Evolutionary conservation across 805 yeast genomes (phyloP).

Genomic region (Komagataella kurtzmanii): DNA sequence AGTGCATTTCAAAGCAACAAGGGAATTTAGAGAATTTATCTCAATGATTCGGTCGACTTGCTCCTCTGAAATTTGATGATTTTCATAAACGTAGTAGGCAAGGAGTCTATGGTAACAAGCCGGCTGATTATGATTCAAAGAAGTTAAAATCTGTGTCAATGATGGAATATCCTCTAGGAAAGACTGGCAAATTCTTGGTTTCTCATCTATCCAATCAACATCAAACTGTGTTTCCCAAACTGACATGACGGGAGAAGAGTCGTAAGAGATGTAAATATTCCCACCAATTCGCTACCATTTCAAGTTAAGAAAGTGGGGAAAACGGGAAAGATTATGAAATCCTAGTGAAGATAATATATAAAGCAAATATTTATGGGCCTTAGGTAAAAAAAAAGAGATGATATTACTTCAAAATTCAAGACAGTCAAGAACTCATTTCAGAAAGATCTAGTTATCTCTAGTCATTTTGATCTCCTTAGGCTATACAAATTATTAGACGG

Average conservation of each 20-base stretch:
- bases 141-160: neutral
- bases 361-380: neutral
- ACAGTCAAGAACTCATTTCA: neutral
- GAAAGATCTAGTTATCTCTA: neutral
- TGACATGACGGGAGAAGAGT: neutral
- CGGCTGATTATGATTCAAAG: neutral
- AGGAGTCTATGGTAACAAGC: neutral
- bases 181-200: neutral
- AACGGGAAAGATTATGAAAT: no score
- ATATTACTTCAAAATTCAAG: no score
- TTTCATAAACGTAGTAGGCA: neutral
- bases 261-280: neutral
- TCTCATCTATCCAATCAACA: neutral
- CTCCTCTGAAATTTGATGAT: neutral
- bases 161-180: neutral
- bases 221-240: neutral
- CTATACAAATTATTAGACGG: neutral
- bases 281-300: neutral
- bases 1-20: neutral
- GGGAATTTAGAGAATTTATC: neutral
- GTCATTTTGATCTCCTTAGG: neutral
- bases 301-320: neutral
- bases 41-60: neutral
- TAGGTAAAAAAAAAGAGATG: neutral
- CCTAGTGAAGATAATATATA: no score